Percentiles rank a stretch among this genome's conserved stretches.
These are phyloP conservation scores for Terfezia boudieri DNA, from an alignment of 495 filamentous ascomycete genomes.

Conservation along the genomic window DNA sequence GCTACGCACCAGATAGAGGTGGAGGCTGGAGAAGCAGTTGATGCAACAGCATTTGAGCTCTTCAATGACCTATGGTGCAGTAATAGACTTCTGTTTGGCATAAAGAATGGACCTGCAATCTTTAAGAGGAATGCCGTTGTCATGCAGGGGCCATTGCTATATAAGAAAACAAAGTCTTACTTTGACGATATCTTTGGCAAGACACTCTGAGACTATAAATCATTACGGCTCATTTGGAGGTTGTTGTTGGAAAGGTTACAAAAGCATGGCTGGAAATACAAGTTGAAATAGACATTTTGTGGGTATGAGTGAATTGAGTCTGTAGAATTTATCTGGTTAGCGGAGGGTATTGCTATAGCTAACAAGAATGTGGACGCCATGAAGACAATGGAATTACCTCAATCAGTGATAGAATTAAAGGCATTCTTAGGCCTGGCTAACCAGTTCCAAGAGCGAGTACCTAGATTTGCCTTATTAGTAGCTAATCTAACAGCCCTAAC, in stretches of 20 bases:
- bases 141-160: background rate
- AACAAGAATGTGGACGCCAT: background rate
- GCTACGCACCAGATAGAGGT: no score
- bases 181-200: conserved; percentile 1
- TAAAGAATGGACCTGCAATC: background rate
- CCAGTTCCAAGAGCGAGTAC: background rate
- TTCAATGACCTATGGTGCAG: background rate
- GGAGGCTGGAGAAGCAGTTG: background rate
- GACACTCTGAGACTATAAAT: background rate
- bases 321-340: background rate
- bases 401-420: background rate
- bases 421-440: background rate
- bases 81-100: background rate
- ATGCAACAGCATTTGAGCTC: background rate
- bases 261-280: background rate
- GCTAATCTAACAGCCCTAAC: background rate
- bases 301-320: background rate
- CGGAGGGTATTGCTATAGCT: background rate
- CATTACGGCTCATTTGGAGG: background rate
- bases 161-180: background rate
- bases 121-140: background rate
- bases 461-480: background rate
- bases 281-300: background rate
- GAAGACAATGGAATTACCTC: background rate
- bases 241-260: background rate